These are phyloP conservation scores for Chloromonas sp. DNA, from an alignment of 163 green algal genomes.

Conservation along the genomic window DNA sequence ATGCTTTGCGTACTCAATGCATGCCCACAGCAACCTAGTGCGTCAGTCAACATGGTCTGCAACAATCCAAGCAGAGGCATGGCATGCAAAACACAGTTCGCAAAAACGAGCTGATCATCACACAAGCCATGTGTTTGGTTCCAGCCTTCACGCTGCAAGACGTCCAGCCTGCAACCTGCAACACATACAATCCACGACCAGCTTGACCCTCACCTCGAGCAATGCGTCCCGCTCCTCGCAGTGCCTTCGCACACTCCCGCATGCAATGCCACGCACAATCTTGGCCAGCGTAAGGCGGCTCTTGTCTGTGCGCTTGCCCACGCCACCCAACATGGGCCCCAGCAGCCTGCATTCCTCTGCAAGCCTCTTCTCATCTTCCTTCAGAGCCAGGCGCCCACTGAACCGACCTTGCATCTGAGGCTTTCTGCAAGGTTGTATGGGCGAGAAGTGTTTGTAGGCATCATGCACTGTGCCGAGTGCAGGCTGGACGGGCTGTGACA, in stretches of 20 bases:
- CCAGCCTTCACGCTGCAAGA: not conserved
- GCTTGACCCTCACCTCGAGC: not conserved
- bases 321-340: conserved; percentile 64
- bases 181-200: not conserved
- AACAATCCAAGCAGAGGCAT: not conserved
- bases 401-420: conserved; percentile 67
- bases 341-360: conserved; percentile 74
- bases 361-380: conserved; percentile 77
- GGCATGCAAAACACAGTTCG: not conserved
- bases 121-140: not conserved
- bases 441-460: no score
- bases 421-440: not conserved
- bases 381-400: conserved; percentile 72
- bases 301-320: conserved; percentile 65
- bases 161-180: not conserved
- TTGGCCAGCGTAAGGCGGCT: conserved; percentile 71
- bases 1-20: no score
- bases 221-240: not conserved
- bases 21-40: not conserved
- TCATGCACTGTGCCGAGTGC: no score
- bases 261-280: conserved; percentile 75
- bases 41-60: not conserved
- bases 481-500: no score
- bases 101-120: not conserved
- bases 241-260: not conserved